Percentiles rank a stretch among this genome's conserved stretches.
Conservation (phyloP, 2,329 filamentous ascomycete species). For the Sporothrix euskadiensis region DNA sequence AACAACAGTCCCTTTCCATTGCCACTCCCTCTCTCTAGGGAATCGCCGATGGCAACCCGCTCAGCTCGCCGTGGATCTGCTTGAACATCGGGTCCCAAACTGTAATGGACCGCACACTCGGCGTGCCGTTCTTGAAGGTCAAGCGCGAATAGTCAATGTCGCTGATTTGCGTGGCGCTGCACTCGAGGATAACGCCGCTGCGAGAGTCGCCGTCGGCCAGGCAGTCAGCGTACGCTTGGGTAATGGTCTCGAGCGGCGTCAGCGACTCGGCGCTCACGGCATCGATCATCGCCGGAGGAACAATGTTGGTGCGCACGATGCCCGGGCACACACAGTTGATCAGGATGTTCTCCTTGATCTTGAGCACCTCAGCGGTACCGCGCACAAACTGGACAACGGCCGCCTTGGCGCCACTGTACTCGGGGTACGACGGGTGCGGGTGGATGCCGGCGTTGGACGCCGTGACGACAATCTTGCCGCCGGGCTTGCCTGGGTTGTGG, state of each 20-base stretch:
- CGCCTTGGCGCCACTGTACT: slow-evolving; percentile 55
- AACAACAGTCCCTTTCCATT: not conserved
- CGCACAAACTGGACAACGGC: slow-evolving; percentile 48
- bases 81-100: slow-evolving; percentile 31
- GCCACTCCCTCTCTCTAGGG: not conserved
- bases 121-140: slow-evolving; percentile 26
- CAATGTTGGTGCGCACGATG: slow-evolving; percentile 48
- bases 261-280: slow-evolving; percentile 44
- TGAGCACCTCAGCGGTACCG: slow-evolving; percentile 43
- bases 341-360: slow-evolving; percentile 50
- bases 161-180: slow-evolving; percentile 26
- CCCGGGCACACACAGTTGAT: slow-evolving; percentile 53
- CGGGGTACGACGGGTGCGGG: slow-evolving; percentile 47
- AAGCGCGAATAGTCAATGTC: slow-evolving; percentile 26
- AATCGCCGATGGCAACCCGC: slow-evolving; percentile 28
- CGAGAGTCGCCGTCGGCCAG: slow-evolving; percentile 44
- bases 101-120: slow-evolving; percentile 26
- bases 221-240: slow-evolving; percentile 49
- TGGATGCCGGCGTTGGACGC: slow-evolving; percentile 44
- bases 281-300: slow-evolving; percentile 47
- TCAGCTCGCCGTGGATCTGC: slow-evolving; percentile 30
- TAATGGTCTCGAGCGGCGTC: slow-evolving; percentile 48
- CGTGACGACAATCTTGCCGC: slow-evolving; percentile 28
- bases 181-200: slow-evolving; percentile 29
- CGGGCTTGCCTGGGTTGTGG: slow-evolving; percentile 41